Evolutionary conservation across 495 filamentous ascomycete genomes (phyloP).

Genomic region (Tetracladium setigerum): DNA sequence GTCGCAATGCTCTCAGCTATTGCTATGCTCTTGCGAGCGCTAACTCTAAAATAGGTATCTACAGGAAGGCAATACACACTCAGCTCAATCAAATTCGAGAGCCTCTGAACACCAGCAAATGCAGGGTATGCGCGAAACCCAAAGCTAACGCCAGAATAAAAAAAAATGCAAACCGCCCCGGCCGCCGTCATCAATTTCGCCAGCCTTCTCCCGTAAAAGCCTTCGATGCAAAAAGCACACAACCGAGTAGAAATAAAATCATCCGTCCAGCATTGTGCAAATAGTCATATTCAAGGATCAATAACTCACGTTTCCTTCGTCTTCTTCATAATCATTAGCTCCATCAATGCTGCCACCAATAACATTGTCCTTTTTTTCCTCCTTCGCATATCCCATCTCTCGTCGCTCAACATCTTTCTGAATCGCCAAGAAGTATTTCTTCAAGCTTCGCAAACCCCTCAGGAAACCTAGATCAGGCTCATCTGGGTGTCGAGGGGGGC

Average conservation of each 20-base stretch:
- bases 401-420: conserved; percentile 55
- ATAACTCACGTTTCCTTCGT: conserved; percentile 19
- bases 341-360: neutral
- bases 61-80: too few relatives aligned
- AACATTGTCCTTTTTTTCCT: neutral
- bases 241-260: neutral
- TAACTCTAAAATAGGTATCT: too few relatives aligned
- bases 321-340: conserved; percentile 6
- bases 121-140: conserved; percentile 12
- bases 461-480: conserved; percentile 87
- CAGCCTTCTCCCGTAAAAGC: neutral
- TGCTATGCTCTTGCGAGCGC: too few relatives aligned
- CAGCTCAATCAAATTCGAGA: too few relatives aligned
- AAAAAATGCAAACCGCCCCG: neutral
- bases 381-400: conserved; percentile 3
- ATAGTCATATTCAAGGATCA: neutral
- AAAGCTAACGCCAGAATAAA: neutral
- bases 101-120: neutral
- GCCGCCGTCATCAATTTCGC: neutral
- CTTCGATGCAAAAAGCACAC: neutral
- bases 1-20: too few relatives aligned
- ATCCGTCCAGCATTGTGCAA: too few relatives aligned
- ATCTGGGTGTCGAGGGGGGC: conserved; percentile 72
- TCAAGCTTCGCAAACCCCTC: conserved; percentile 70
- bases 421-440: conserved; percentile 81